Base-by-base conservation (phyloP, 441 rosid genomes). In the Francoa sonchifolia region DNA sequence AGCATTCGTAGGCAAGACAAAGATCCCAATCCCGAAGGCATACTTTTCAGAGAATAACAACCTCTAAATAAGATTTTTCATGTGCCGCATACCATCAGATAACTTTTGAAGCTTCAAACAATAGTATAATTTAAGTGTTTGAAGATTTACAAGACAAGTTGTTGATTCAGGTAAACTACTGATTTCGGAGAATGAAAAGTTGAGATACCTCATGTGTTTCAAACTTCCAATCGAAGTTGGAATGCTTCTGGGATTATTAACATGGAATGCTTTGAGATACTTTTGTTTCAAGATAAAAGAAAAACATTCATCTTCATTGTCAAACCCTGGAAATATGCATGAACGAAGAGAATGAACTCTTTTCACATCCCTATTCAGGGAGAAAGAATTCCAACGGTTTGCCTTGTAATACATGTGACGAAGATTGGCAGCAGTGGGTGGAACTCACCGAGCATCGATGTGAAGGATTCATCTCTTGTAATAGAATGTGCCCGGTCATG, bases 171-270 rank as follows among this genome's bases (percentile, higher is more conserved):
- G 72, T 13, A 67, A 39, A 11, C 6, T 33, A 18, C 27, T 31
- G 39, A 67, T 55, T 0, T 26, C 28, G 6, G 62, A 54, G 37
- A 29, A 26, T 9, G 65, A 67, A 25, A 62, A 62, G 8, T 66
- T 52, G 36, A 66, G 54, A 29, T 49, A 67, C 34, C 65, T 33
- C 25, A 67, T 38, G 39, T 57, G 67, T 48, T 29, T 45, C 50
- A 66, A 27, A 12, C 34, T 19, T 1, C 52, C 62, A 21, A 66
- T 46, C 15, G 33, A 42, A 36, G 54, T 35, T 0, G 68, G 61
- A 11, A 67, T 12, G 15, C 51, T 23, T 13, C 19, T 43, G 15
- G 50, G 48, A 10, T 44, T 12, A 19, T 50, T 42, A 13, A 57
- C 27, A 57, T 47, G 35, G 15, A 57, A 47, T n/a, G 32, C 20